Conservation (phyloP, 345 rosid genomes). For the Abelmoschus esculentus region DNA sequence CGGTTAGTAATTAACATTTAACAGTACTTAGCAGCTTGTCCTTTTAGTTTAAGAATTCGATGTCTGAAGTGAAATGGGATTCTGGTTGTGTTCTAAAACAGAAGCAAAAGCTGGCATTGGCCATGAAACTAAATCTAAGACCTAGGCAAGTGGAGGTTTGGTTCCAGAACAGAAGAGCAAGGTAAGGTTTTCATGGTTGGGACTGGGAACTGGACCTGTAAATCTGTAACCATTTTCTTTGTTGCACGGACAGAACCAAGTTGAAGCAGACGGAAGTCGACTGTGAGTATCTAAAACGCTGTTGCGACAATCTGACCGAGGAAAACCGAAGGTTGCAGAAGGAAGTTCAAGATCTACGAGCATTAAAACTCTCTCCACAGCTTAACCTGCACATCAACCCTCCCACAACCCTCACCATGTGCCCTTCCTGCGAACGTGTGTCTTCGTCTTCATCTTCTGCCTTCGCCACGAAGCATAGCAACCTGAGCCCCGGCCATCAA, state of each 20-base stretch:
- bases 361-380: conserved; percentile 76
- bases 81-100: conserved; percentile 17
- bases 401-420: conserved; percentile 52
- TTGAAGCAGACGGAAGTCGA: conserved; percentile 89
- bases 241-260: conserved; percentile 46
- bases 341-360: conserved; percentile 80
- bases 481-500: conserved; percentile 6
- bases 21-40: too few relatives aligned
- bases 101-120: conserved; percentile 74
- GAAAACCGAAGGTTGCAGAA: conserved; percentile 74
- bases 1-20: conserved; percentile 39
- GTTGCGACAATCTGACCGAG: conserved; percentile 68
- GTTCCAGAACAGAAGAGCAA: conserved; percentile 91
- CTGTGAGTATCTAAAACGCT: conserved; percentile 65
- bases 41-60: background rate
- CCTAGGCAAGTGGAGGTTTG: conserved; percentile 90
- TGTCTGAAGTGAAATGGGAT: background rate
- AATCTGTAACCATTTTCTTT: too few relatives aligned
- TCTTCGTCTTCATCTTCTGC: conserved; percentile 26
- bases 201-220: too few relatives aligned
- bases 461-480: conserved; percentile 8
- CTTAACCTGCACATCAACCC: conserved; percentile 47
- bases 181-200: conserved; percentile 31
- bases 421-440: conserved; percentile 81
- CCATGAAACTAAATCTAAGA: conserved; percentile 66